Evolutionary conservation across 2,329 filamentous ascomycete species (phyloP).

Genomic region (Alternaria angustiovoidea): DNA sequence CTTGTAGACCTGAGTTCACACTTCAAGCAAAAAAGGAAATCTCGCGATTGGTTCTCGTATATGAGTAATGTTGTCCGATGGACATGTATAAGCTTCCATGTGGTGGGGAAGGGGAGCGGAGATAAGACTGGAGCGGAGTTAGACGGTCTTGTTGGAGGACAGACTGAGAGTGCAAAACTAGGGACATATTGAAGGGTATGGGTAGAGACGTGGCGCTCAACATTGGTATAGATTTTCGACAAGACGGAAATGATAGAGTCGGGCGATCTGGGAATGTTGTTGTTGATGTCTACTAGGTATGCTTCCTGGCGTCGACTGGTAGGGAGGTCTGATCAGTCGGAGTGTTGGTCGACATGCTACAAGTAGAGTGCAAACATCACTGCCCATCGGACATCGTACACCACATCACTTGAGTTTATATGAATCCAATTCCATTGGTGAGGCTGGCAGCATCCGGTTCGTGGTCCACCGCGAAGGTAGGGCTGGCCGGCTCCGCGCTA

Average conservation of each 20-base stretch:
- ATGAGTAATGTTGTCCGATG: not conserved
- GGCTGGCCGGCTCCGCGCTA: not conserved
- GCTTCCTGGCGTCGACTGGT: not conserved
- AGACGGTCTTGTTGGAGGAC: not conserved
- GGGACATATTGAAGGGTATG: not conserved
- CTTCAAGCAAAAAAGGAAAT: accelerated
- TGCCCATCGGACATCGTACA: not conserved
- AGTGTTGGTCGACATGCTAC: not conserved
- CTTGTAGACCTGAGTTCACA: not conserved
- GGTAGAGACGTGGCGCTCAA: not conserved
- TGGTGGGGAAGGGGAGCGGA: not conserved
- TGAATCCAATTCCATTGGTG: not conserved
- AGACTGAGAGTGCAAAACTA: not conserved
- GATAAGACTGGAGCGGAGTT: slow-evolving; percentile 12
- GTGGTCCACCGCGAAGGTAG: not conserved
- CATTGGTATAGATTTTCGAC: accelerated
- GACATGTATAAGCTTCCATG: not conserved
- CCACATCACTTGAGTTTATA: not conserved
- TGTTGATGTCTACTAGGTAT: not conserved
- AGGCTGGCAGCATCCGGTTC: not conserved
- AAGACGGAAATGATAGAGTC: not conserved
- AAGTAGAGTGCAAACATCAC: accelerated
- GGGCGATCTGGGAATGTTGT: not conserved
- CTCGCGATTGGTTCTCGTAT: not conserved
- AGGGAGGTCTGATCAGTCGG: not conserved